Conservation (phyloP, 2,329 filamentous ascomycete species). For the Colletotrichum gloeosporioides region DNA sequence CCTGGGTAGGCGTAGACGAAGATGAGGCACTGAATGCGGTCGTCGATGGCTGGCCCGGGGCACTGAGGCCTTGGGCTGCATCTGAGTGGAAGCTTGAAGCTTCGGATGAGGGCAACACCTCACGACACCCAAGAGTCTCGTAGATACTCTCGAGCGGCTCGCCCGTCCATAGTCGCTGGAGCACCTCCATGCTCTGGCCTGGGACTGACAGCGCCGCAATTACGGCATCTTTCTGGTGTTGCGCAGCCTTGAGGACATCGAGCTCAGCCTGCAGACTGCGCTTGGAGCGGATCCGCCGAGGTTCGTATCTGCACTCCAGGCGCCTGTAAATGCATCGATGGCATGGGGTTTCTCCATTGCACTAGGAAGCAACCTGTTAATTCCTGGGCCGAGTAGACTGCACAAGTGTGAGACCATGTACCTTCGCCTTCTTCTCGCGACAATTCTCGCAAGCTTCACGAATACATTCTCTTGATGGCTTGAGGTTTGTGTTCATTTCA, state of each 20-base stretch:
- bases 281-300: not conserved
- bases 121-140: not conserved
- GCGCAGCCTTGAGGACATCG: not conserved
- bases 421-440: not conserved
- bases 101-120: too few relatives aligned
- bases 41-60: too few relatives aligned
- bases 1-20: too few relatives aligned
- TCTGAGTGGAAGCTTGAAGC: too few relatives aligned
- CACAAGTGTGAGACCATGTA: not conserved
- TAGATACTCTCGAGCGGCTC: not conserved
- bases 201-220: not conserved
- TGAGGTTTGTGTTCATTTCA: not conserved
- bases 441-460: not conserved
- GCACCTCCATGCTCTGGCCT: not conserved
- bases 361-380: not conserved
- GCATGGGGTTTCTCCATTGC: constrained; percentile 6
- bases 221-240: not conserved
- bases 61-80: too few relatives aligned
- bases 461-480: not conserved
- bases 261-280: not conserved
- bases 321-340: not conserved
- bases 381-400: too few relatives aligned
- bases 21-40: too few relatives aligned
- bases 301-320: not conserved
- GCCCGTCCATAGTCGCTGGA: not conserved